Percentiles rank a stretch among this genome's conserved stretches.
Evolutionary conservation across 345 rosid species (phyloP).

Genomic region (Dipteronia dyeriana): DNA sequence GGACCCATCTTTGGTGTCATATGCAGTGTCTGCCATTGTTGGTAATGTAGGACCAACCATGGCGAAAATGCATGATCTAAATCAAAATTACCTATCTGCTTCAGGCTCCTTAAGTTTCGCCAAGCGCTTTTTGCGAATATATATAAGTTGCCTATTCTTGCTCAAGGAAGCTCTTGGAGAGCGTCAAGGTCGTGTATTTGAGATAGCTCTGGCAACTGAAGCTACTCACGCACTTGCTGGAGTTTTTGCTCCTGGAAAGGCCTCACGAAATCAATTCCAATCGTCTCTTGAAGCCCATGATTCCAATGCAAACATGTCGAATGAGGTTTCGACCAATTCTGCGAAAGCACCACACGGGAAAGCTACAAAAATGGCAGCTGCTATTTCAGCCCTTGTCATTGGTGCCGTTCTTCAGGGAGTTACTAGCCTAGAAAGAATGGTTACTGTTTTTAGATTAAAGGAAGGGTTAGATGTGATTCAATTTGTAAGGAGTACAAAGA

Average conservation of each 20-base stretch:
- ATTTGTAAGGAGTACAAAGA: constrained; percentile 65
- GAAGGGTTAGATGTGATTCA: constrained; percentile 88
- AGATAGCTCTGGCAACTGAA: constrained; percentile 95
- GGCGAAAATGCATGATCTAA: constrained; percentile 74
- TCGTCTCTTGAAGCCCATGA: constrained; percentile 74
- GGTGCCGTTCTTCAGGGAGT: constrained; percentile 90
- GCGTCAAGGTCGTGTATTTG: constrained; percentile 93
- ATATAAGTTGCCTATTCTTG: constrained; percentile 75
- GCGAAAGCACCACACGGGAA: constrained; percentile 46
- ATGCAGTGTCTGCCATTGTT: constrained; percentile 88
- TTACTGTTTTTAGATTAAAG: constrained; percentile 75
- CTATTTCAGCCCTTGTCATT: constrained; percentile 81
- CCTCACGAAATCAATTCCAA: constrained; percentile 81
- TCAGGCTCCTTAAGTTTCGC: constrained; percentile 54
- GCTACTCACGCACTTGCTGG: constrained; percentile 74
- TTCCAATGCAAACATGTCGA: constrained; percentile 44
- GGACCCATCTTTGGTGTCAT: constrained; percentile 91
- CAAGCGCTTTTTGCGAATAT: constrained; percentile 72
- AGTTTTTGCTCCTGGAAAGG: constrained; percentile 69
- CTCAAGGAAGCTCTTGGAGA: constrained; percentile 96
- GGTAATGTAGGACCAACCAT: constrained; percentile 63
- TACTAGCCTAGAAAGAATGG: constrained; percentile 92
- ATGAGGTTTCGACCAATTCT: constrained; percentile 49
- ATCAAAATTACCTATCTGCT: constrained; percentile 52
- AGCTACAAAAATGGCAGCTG: constrained; percentile 68